These are phyloP conservation scores for Zarea fungicola DNA, from an alignment of 2,329 filamentous ascomycete genomes.

Conservation along the genomic window DNA sequence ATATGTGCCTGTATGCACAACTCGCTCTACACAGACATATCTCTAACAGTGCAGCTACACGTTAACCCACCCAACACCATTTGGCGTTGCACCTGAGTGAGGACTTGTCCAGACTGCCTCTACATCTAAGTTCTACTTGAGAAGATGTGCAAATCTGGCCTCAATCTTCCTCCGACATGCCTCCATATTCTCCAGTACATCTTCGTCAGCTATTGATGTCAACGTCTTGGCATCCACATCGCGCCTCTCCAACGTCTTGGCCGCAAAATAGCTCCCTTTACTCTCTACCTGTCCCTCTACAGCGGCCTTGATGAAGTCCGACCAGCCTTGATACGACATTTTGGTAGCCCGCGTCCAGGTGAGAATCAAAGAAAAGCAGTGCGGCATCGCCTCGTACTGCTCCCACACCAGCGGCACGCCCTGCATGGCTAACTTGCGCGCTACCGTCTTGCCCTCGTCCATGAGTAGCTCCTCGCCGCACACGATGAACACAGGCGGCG, in stretches of 20 bases:
- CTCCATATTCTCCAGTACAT: constrained; percentile 31
- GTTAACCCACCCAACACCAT: no score
- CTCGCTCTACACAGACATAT: no score
- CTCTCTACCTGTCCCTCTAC: constrained; percentile 28
- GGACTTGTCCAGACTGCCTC: no score
- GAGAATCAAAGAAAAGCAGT: constrained; percentile 56
- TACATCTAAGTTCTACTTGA: neutral
- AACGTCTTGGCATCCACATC: constrained; percentile 32
- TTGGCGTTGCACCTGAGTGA: no score
- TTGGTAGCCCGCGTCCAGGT: constrained; percentile 34
- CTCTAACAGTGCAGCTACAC: no score
- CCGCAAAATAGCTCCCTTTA: constrained; percentile 36
- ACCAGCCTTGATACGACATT: constrained; percentile 47
- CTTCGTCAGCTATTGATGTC: constrained; percentile 31
- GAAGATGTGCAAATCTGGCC: neutral
- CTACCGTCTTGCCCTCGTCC: constrained; percentile 57
- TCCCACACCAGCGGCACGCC: constrained; percentile 55
- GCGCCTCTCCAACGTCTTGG: constrained; percentile 42
- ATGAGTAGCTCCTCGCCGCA: constrained; percentile 61
- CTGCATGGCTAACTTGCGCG: constrained; percentile 42
- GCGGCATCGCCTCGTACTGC: constrained; percentile 69
- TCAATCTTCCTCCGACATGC: neutral
- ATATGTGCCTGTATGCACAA: no score
- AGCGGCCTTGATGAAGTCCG: constrained; percentile 42
- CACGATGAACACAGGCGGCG: constrained; percentile 57